Base-by-base conservation (phyloP, 495 filamentous ascomycete species). In the Delitschia confertaspora region DNA sequence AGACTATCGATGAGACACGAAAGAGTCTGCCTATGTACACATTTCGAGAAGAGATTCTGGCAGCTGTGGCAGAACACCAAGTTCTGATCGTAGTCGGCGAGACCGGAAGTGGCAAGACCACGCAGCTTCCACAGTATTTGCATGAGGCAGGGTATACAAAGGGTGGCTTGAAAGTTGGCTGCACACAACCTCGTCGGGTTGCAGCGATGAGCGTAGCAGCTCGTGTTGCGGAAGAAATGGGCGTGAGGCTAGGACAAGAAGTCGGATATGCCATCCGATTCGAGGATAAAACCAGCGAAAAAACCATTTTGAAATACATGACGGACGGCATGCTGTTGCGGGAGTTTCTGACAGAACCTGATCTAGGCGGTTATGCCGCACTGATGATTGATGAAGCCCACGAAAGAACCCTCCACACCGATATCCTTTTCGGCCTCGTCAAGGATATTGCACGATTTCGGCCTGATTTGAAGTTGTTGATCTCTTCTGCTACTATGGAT, bases 381-480 rank as follows among this genome's bases (percentile, higher is more conserved):
- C 58, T 98, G 49, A 95, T 98, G 83, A 89, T 98, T 48, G 91
- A 98, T 57, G 91, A 98, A 60, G 91, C 93, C 13, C 91, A 98
- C 73, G 91, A 98, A 59, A 72, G 91, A 51, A 95, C 85, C 0
- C 71, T 96, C 8, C 76, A 83, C 30, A 95, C 93, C 1, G 91
- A 98, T 61, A 87, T 98, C 55, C 70, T 95, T 4, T 76, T 93
- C 43, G 88, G 85, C 23, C 70, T 98, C 24, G 73, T 95, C 34
- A 96, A 96, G 59, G 91, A 96, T 69, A 79, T 96, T 45, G 82
- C 85, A 9, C 73, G 86, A 44, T 82, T 82, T 33, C 69, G 89
- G 18, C 85, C 86, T 17, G 91, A 96, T 47, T 65, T 98, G 34
- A 94, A 93, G 63, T 65, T 98, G 4, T 70, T 98, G 17, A 94